A percentile compares a stretch with the other conserved stretches of the same genome.
These are phyloP conservation scores for Viridothelium virens DNA, from an alignment of 495 filamentous ascomycete genomes.

Conservation along the genomic window DNA sequence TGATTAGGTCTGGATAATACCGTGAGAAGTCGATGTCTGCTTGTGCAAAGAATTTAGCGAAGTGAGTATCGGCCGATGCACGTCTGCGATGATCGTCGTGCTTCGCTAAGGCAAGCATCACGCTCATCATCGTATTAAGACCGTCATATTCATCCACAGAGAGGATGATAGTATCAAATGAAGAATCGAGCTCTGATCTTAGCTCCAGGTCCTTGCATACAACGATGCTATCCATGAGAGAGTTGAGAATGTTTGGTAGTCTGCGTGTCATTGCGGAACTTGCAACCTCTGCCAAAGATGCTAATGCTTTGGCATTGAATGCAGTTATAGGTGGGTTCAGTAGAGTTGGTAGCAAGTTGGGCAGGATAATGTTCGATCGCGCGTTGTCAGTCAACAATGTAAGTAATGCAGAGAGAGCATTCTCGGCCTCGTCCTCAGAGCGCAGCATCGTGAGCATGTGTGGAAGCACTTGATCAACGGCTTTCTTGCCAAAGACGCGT, in stretches of 20 bases:
- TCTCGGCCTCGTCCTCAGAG: conserved; percentile 77
- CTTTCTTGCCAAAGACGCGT: conserved; percentile 84
- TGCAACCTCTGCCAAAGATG: conserved; percentile 85
- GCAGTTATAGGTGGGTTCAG: conserved; percentile 81
- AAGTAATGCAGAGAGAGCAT: conserved; percentile 82
- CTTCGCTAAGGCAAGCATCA: conserved; percentile 77
- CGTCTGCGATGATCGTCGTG: conserved; percentile 85
- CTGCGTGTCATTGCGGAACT: conserved; percentile 80
- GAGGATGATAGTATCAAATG: conserved; percentile 79
- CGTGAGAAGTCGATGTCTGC: conserved; percentile 82
- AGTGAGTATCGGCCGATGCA: conserved; percentile 64
- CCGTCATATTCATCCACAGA: conserved; percentile 96
- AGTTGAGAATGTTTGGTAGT: conserved; percentile 79
- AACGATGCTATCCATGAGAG: conserved; percentile 87
- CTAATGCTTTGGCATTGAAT: conserved; percentile 90
- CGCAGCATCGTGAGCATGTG: conserved; percentile 81
- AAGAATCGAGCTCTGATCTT: conserved; percentile 60
- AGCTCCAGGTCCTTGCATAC: conserved; percentile 66
- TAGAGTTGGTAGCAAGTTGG: conserved; percentile 88
- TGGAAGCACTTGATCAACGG: conserved; percentile 89
- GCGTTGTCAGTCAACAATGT: conserved; percentile 90
- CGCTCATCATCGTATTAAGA: conserved; percentile 87
- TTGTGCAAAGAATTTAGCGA: conserved; percentile 80
- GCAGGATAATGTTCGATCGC: conserved; percentile 89
- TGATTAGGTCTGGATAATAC: conserved; percentile 90